Evolutionary conservation across 306 rosid species (phyloP).

Genomic region (Cucumis melo): DNA sequence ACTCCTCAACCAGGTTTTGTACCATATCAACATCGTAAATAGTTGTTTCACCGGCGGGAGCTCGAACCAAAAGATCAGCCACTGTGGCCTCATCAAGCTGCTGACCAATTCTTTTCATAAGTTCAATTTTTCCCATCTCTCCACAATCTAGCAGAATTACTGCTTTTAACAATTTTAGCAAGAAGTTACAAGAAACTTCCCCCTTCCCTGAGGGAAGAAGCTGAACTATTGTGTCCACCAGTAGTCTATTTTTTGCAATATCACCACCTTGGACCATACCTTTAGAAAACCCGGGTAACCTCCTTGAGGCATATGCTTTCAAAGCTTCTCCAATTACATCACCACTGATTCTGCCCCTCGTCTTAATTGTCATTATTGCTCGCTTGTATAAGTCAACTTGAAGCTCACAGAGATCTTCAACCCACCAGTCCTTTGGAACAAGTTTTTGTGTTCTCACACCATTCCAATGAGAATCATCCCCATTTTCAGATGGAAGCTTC

Average conservation of each 20-base stretch:
- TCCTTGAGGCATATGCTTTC: constrained; percentile 53
- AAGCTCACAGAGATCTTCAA: constrained; percentile 86
- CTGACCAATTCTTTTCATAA: constrained; percentile 55
- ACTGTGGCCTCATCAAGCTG: constrained; percentile 70
- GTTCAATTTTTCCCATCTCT: constrained; percentile 33
- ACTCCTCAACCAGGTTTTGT: constrained; percentile 69
- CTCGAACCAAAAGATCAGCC: constrained; percentile 46
- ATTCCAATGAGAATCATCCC: constrained; percentile 54
- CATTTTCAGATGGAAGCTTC: constrained; percentile 66
- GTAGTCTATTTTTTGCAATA: constrained; percentile 28
- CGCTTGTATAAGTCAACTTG: constrained; percentile 69
- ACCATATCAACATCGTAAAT: constrained; percentile 49
- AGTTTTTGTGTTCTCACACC: constrained; percentile 50
- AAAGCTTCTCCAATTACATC: constrained; percentile 73
- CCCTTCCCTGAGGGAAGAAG: constrained; percentile 46
- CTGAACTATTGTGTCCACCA: constrained; percentile 50
- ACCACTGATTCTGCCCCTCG: constrained; percentile 39
- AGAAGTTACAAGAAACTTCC: constrained; percentile 46
- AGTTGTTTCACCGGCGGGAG: constrained; percentile 29
- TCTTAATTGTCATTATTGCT: constrained; percentile 41
- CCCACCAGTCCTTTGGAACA: constrained; percentile 98
- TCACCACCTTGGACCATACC: constrained; percentile 61
- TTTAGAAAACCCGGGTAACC: constrained; percentile 54
- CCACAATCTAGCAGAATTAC: constrained; percentile 48
- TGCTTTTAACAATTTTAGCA: constrained; percentile 48